Evolutionary conservation across 2,329 filamentous ascomycete species (phyloP), one percentile per base, ranked within the genome.

Genomic region (Colletotrichum sp.): DNA sequence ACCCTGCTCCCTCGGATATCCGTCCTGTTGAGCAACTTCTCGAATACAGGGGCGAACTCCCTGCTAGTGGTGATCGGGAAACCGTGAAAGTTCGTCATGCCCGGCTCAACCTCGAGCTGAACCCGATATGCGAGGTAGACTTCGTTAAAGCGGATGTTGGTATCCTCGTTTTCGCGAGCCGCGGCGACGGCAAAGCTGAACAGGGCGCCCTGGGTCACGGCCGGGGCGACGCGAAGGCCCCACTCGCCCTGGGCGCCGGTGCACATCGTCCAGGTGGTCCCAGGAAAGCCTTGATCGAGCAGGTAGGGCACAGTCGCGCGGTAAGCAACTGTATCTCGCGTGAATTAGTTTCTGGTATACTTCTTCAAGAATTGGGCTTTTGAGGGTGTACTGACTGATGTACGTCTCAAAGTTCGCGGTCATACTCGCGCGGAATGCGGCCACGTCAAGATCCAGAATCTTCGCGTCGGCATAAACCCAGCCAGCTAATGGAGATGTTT

Each of bases 101-200:
- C 67, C 4, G 43, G 43, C n/a, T 67, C 77, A 10, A 72, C 77
- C 71, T 82, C 81, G 8, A 79, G 73, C 70, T 82, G 79, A n/a
- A 84, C 82, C 7, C 79, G 80, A 9, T 79, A 79, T 60, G 39
- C 77, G 5, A 86, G 82, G 71, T 83, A 85, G 18, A 85, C 78
- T 77, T 86, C 85, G 70, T 85, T 85, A 77, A 85, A 83, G 39
- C 84, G 84, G 8, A 87, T 78, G 68, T 83, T 84, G 5, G 82
- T 83, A 0, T 79, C 68, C 14, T 66, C 72, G 32, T 80, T 81
- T 32, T 83, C 83, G 30, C 78, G 80, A 36, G 78, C 76, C 1
- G 83, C 84, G 8, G 79, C 81, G 12, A 74, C 79, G 7, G 79
- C 78, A 77, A 86, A 81, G 60, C 82, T 82, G 79, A 81, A 85